A percentile compares a stretch with the other conserved stretches of the same genome.
These are phyloP conservation scores for Coffea eugenioides DNA, from an alignment of 257 asterid genomes.

Conservation along the genomic window DNA sequence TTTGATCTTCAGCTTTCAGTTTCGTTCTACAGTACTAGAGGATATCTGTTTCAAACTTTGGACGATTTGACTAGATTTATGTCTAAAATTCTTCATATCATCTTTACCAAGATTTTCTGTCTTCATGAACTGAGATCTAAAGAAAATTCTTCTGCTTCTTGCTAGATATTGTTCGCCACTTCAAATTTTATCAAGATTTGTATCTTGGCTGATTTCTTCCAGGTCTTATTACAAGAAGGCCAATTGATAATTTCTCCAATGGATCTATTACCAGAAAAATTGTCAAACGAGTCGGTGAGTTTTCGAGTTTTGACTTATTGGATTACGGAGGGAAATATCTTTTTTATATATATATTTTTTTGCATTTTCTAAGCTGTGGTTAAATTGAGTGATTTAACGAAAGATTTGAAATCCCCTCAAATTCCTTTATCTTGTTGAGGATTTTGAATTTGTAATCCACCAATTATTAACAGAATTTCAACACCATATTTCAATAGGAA, in stretches of 20 bases:
- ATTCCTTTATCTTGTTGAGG: no score
- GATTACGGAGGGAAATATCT: no score
- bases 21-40: no score
- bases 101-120: background rate
- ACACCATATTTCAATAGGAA: background rate
- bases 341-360: no score
- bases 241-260: background rate
- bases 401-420: no score
- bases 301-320: no score
- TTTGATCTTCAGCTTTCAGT: no score
- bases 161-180: background rate
- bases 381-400: no score
- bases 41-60: background rate
- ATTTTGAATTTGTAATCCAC: no score
- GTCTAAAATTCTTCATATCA: background rate
- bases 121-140: background rate
- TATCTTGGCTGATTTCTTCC: background rate
- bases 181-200: background rate
- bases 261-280: constrained; percentile 6
- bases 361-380: no score
- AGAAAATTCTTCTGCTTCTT: background rate
- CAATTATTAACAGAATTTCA: no score
- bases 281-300: background rate
- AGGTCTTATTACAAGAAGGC: background rate
- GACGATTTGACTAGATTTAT: background rate